A percentile compares a stretch with the other conserved stretches of the same genome.
Conservation (phyloP, 2,329 filamentous ascomycete species). For the Juglanconis sp. region DNA sequence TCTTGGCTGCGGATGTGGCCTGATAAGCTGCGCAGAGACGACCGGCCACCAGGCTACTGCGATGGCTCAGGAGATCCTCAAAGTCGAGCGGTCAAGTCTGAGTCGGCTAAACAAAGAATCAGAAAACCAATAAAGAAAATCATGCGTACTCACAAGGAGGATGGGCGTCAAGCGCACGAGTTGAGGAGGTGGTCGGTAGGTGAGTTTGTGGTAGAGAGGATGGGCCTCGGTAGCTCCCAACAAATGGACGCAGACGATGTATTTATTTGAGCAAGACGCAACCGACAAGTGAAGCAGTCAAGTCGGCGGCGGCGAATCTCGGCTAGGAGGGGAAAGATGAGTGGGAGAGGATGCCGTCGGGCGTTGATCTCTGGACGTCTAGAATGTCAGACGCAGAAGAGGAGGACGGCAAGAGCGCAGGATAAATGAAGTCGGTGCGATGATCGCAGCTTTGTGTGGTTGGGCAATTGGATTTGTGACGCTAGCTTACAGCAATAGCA, state of each 20-base stretch:
- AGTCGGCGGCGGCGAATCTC: not conserved
- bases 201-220: not conserved
- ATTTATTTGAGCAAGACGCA: not conserved
- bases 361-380: not conserved
- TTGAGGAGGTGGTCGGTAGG: not conserved
- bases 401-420: not conserved
- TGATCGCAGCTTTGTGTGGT: conserved; percentile 3
- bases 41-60: not conserved
- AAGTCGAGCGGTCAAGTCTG: not conserved
- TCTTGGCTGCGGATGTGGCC: not conserved
- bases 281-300: not conserved
- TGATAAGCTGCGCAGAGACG: not conserved
- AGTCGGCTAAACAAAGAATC: not conserved
- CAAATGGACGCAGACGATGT: not conserved
- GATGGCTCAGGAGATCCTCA: not conserved
- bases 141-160: not conserved
- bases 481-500: conserved; percentile 2
- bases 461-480: conserved; percentile 2
- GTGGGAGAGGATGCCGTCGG: not conserved
- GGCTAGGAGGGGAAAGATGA: not conserved
- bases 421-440: not conserved
- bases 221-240: not conserved
- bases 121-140: not conserved
- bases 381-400: not conserved
- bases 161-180: not conserved